These are phyloP conservation scores for Lipomyces starkeyi DNA, from an alignment of 805 yeast genomes.

Conservation along the genomic window DNA sequence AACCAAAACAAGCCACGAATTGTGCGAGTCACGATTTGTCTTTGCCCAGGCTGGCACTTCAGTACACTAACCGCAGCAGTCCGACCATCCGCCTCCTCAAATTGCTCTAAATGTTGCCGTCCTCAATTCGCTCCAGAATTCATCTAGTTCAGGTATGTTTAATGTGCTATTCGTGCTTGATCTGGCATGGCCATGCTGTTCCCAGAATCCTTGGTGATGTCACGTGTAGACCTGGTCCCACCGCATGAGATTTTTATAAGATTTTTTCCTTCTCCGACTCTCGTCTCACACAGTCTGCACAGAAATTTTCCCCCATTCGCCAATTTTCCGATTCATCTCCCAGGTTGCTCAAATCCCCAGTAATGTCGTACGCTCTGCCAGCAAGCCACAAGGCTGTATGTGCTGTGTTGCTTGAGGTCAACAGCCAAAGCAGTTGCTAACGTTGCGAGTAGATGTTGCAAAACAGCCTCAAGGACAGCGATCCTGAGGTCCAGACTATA, in stretches of 20 bases:
- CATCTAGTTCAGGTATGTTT: constrained; percentile 4
- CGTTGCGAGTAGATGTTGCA: constrained; percentile 40
- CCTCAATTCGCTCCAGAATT: constrained; percentile 2
- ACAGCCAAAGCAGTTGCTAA: not conserved
- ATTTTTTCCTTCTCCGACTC: not conserved
- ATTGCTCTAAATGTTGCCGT: constrained; percentile 1
- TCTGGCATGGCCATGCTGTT: not conserved
- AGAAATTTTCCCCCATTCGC: not conserved
- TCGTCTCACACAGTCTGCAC: not conserved
- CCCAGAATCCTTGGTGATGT: not conserved
- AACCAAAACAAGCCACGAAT: no score
- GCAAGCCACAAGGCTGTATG: constrained; percentile 36
- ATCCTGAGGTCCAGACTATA: constrained; percentile 52
- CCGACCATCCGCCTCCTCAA: not conserved
- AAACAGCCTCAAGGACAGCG: constrained; percentile 43
- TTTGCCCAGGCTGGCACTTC: no score
- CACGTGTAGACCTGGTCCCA: constrained; percentile 12
- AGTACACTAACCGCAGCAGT: no score
- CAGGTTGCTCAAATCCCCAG: not conserved
- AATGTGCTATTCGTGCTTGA: constrained; percentile 4
- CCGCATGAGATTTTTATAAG: constrained; percentile 5
- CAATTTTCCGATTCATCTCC: not conserved
- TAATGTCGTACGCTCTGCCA: constrained; percentile 38
- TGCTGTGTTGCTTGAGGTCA: not conserved
- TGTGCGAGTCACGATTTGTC: no score